Conservation (phyloP, 2,329 filamentous ascomycete genomes). For the Ustilaginoidea virens region DNA sequence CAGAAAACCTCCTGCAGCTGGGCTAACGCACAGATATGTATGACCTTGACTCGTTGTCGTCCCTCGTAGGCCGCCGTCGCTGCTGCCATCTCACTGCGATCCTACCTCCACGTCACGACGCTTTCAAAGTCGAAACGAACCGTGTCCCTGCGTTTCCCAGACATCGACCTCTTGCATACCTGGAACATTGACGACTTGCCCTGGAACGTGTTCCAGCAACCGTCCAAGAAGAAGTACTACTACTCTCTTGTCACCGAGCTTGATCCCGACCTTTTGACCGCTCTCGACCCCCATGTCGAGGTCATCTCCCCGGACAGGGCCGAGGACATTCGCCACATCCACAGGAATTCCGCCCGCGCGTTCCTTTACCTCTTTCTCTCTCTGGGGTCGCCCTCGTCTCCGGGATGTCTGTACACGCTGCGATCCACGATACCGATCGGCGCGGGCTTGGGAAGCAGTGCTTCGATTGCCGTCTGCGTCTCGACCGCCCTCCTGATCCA, state of each 20-base stretch:
- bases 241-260: slow-evolving; percentile 77
- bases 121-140: slow-evolving; percentile 84
- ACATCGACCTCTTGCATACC: slow-evolving; percentile 76
- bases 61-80: slow-evolving; percentile 64
- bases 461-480: slow-evolving; percentile 84
- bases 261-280: slow-evolving; percentile 66
- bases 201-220: slow-evolving; percentile 66
- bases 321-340: slow-evolving; percentile 65
- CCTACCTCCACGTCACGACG: slow-evolving; percentile 89
- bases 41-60: no score
- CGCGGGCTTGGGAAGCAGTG: slow-evolving; percentile 82
- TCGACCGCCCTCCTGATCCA: slow-evolving; percentile 74
- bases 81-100: slow-evolving; percentile 84
- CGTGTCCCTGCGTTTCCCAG: slow-evolving; percentile 76
- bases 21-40: no score
- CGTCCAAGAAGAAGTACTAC: slow-evolving; percentile 85
- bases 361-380: slow-evolving; percentile 92
- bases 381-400: slow-evolving; percentile 62
- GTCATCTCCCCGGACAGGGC: slow-evolving; percentile 51
- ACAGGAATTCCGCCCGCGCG: slow-evolving; percentile 63
- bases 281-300: slow-evolving; percentile 65
- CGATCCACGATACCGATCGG: slow-evolving; percentile 89
- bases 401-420: slow-evolving; percentile 75
- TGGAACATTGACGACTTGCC: slow-evolving; percentile 91
- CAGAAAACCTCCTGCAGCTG: no score